Evolutionary conservation across 116 monocot genomes (phyloP).

Genomic region (Cymodocea nodosa): DNA sequence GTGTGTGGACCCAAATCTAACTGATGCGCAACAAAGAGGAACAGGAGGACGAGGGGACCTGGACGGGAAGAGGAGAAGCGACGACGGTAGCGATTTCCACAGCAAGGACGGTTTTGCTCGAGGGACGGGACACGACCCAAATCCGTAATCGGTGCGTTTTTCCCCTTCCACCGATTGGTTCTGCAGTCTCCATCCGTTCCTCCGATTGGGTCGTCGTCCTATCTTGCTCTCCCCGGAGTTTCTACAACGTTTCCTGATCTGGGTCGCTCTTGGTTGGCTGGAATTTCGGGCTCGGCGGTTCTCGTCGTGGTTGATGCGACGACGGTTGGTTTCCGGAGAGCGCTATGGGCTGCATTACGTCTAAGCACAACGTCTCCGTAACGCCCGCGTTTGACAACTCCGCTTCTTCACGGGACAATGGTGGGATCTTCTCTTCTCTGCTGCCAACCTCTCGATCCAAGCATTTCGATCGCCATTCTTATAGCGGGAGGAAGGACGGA

Average conservation of each 20-base stretch:
- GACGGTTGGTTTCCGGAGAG: constrained; percentile 1
- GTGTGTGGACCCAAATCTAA: no score
- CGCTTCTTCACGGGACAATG: constrained; percentile 24
- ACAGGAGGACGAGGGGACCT: no score
- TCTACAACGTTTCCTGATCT: not conserved
- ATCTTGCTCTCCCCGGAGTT: no score
- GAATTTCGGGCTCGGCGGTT: not conserved
- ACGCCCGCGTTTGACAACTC: constrained; percentile 61
- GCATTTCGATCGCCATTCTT: constrained; percentile 1
- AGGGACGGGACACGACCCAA: not conserved
- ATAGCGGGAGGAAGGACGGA: constrained; percentile 10
- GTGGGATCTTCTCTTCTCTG: constrained; percentile 20
- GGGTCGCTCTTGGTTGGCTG: no score
- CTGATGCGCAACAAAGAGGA: no score
- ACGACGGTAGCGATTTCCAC: no score
- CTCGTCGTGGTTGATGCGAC: not conserved
- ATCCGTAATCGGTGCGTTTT: not conserved
- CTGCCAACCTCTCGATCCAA: constrained; percentile 18
- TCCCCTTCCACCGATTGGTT: not conserved
- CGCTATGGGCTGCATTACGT: constrained; percentile 49
- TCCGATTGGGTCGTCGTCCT: not conserved
- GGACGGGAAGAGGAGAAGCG: no score
- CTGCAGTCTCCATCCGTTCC: not conserved
- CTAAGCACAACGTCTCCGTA: constrained; percentile 57
- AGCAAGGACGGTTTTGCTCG: no score